Conservation (phyloP, 108 stramenopile species). For the Cylindrotheca fusiformis region DNA sequence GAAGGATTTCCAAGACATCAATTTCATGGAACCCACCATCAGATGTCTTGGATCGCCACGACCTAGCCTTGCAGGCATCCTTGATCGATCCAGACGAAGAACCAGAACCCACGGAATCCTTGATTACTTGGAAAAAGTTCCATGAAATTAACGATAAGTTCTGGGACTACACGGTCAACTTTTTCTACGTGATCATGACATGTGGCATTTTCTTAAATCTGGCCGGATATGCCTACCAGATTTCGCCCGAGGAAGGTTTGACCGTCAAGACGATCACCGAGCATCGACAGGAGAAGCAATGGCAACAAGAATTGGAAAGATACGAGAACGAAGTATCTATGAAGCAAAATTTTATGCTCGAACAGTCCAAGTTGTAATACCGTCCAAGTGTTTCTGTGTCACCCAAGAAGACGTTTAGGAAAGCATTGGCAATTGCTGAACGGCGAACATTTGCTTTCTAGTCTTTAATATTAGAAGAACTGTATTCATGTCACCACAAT, state of each 20-base stretch:
- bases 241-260: constrained; percentile 5
- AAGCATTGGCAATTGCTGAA: too few species aligned
- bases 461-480: too few species aligned
- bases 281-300: constrained; percentile 6
- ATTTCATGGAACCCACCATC: too few species aligned
- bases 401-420: too few species aligned
- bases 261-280: background rate
- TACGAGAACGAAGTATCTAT: background rate
- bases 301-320: constrained; percentile 5
- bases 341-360: background rate
- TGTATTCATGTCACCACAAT: too few species aligned
- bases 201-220: constrained; percentile 3
- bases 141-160: constrained; percentile 11
- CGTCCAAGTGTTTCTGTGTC: too few species aligned
- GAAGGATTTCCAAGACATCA: too few species aligned
- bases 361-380: background rate
- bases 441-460: too few species aligned
- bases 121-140: constrained; percentile 2
- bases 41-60: too few species aligned
- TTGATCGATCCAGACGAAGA: background rate
- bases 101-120: background rate
- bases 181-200: constrained; percentile 4
- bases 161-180: constrained; percentile 13
- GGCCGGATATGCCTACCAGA: constrained; percentile 4
- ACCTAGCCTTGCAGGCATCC: background rate